Evolutionary conservation across 495 filamentous ascomycete genomes (phyloP).

Genomic region (Bacidia gigantensis): DNA sequence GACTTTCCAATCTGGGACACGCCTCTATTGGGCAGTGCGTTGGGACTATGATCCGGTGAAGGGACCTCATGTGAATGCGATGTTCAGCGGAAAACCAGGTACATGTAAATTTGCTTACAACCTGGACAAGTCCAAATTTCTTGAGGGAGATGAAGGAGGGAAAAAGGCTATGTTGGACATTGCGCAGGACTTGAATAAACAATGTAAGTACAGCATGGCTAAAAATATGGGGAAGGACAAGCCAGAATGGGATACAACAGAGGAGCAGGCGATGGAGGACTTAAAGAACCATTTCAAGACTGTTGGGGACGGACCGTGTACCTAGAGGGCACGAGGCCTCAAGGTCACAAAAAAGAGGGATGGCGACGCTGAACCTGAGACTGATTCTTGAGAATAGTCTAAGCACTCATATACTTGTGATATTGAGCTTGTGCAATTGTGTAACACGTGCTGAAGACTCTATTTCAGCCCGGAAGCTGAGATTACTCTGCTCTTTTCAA

Average conservation of each 20-base stretch:
- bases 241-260: background rate
- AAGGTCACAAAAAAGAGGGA: background rate
- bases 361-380: background rate
- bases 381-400: too few relatives aligned
- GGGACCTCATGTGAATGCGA: background rate
- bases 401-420: too few relatives aligned
- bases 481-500: too few relatives aligned
- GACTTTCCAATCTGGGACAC: background rate
- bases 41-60: background rate
- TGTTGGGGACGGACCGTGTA: background rate
- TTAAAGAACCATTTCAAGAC: background rate
- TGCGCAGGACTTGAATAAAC: background rate
- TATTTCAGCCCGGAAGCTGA: too few relatives aligned
- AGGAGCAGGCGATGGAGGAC: background rate
- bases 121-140: background rate
- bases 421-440: too few relatives aligned
- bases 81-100: background rate
- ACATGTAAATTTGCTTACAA: background rate
- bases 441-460: too few relatives aligned
- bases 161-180: background rate
- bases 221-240: conserved; percentile 1
- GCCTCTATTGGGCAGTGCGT: background rate
- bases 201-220: background rate
- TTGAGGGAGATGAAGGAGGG: background rate
- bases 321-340: background rate